Evolutionary conservation across 2,329 filamentous ascomycete genomes (phyloP).

Genomic region (Pseudohalonectria lignicola): DNA sequence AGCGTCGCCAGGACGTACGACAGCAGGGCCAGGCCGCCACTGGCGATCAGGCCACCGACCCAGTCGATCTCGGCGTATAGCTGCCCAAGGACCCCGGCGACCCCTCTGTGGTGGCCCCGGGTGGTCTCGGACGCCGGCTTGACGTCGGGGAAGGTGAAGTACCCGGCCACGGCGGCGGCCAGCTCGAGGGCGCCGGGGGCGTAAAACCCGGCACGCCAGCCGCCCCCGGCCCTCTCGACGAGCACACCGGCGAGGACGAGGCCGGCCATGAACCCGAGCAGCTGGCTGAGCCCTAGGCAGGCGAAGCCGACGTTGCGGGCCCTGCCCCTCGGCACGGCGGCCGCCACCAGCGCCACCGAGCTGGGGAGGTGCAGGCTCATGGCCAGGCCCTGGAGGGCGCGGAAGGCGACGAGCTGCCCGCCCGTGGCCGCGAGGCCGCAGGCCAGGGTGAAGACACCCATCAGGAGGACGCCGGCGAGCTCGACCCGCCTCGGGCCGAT

Average conservation of each 20-base stretch:
- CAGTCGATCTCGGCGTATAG: slow-evolving; percentile 38
- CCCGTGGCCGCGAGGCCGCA: slow-evolving; percentile 17
- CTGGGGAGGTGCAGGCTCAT: slow-evolving; percentile 22
- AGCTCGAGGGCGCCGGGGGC: slow-evolving; percentile 23
- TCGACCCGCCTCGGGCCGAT: slow-evolving; percentile 21
- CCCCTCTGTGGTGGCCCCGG: no score
- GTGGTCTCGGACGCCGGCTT: slow-evolving; percentile 1
- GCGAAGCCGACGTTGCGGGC: slow-evolving; percentile 28
- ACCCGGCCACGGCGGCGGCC: slow-evolving; percentile 20
- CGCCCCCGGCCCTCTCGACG: slow-evolving; percentile 23
- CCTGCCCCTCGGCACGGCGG: slow-evolving; percentile 17
- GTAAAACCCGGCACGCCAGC: slow-evolving; percentile 38
- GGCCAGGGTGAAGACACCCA: slow-evolving; percentile 18
- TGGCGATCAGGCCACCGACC: slow-evolving; percentile 36
- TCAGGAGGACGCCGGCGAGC: slow-evolving; percentile 19
- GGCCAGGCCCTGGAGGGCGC: slow-evolving; percentile 27
- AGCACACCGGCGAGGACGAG: slow-evolving; percentile 37
- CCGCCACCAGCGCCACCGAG: slow-evolving; percentile 22
- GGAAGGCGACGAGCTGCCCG: slow-evolving; percentile 22
- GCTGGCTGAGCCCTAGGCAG: slow-evolving; percentile 31
- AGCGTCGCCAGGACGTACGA: slow-evolving; percentile 38
- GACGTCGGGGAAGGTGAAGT: slow-evolving; percentile 22
- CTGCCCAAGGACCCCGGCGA: slow-evolving; percentile 12
- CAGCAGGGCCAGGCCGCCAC: slow-evolving; percentile 32
- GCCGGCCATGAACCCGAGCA: slow-evolving; percentile 37